A percentile compares a stretch with the other conserved stretches of the same genome.
Conservation (phyloP, 768 basidiomycete genomes). For the Hortiboletus campestris region DNA sequence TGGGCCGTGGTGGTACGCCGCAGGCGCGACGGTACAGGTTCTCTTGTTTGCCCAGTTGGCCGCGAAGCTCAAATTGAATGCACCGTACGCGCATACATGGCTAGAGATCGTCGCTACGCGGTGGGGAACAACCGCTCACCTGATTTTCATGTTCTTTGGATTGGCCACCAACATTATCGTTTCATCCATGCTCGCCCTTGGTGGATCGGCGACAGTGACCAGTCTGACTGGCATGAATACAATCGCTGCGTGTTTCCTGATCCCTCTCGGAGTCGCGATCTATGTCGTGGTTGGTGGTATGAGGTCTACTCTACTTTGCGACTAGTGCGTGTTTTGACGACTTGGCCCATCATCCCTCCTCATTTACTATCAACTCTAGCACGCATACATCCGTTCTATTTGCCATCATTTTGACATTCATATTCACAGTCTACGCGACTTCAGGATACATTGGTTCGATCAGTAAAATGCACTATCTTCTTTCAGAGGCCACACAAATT, state of each 20-base stretch:
- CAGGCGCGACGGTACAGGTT: constrained; percentile 86
- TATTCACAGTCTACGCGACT: constrained; percentile 82
- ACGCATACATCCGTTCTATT: constrained; percentile 87
- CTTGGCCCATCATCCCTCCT: background rate
- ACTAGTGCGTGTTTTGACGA: constrained; percentile 58
- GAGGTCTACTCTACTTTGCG: constrained; percentile 82
- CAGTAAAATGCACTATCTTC: constrained; percentile 72
- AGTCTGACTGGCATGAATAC: constrained; percentile 89
- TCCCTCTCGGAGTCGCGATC: constrained; percentile 82
- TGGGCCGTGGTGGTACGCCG: constrained; percentile 90
- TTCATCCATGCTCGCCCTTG: constrained; percentile 80
- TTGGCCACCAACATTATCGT: constrained; percentile 90
- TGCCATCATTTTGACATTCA: constrained; percentile 74
- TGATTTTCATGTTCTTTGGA: constrained; percentile 90
- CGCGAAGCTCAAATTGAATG: constrained; percentile 89
- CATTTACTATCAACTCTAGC: constrained; percentile 36
- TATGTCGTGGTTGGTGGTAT: constrained; percentile 88
- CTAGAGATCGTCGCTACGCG: constrained; percentile 77
- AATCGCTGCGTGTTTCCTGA: constrained; percentile 87
- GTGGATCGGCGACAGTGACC: constrained; percentile 84
- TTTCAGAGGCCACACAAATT: constrained; percentile 51
- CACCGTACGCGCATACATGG: constrained; percentile 86
- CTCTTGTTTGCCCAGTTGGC: constrained; percentile 90
- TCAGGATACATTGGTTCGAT: constrained; percentile 79
- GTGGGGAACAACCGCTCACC: constrained; percentile 80